These are phyloP conservation scores for Lasiodiplodia gonubiensis DNA, from an alignment of 2,329 filamentous ascomycete genomes.

Conservation along the genomic window DNA sequence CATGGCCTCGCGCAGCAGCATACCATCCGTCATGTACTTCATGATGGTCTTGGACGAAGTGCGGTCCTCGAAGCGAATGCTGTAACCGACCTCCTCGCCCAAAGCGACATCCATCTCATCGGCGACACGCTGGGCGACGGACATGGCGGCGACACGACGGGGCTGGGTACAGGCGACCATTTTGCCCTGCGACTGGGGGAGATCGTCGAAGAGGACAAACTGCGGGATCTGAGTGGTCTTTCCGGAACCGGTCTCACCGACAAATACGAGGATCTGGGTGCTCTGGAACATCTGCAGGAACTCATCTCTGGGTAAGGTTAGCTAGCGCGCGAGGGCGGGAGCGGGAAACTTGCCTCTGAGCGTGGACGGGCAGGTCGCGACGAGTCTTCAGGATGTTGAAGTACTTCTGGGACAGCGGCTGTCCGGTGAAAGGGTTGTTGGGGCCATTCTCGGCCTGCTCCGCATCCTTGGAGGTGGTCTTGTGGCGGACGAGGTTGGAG, in stretches of 20 bases:
- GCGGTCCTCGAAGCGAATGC: constrained; percentile 95
- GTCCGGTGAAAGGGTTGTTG: constrained; percentile 82
- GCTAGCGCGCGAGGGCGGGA: constrained; percentile 8
- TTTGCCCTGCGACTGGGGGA: constrained; percentile 84
- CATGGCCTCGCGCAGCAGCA: constrained; percentile 94
- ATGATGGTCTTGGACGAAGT: constrained; percentile 88
- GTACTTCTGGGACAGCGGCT: constrained; percentile 79
- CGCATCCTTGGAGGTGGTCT: constrained; percentile 79
- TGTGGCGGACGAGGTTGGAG: constrained; percentile 72
- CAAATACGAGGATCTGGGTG: constrained; percentile 95
- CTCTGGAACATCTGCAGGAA: constrained; percentile 93
- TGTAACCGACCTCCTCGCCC: constrained; percentile 94
- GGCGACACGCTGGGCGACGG: constrained; percentile 93
- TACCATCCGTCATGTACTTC: constrained; percentile 99
- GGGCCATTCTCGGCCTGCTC: constrained; percentile 77
- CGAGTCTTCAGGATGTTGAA: constrained; percentile 86
- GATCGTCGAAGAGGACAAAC: constrained; percentile 96
- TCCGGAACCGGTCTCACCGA: constrained; percentile 98
- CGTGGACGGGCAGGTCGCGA: constrained; percentile 86
- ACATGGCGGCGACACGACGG: constrained; percentile 96
- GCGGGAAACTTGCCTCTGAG: constrained; percentile 71
- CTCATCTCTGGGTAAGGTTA: constrained; percentile 68
- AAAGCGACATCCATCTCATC: constrained; percentile 93
- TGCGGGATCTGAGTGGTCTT: constrained; percentile 99
- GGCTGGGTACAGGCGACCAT: constrained; percentile 97